Base-by-base conservation (phyloP, 1,284 basidiomycete species). In the Naganishia sp. region DNA sequence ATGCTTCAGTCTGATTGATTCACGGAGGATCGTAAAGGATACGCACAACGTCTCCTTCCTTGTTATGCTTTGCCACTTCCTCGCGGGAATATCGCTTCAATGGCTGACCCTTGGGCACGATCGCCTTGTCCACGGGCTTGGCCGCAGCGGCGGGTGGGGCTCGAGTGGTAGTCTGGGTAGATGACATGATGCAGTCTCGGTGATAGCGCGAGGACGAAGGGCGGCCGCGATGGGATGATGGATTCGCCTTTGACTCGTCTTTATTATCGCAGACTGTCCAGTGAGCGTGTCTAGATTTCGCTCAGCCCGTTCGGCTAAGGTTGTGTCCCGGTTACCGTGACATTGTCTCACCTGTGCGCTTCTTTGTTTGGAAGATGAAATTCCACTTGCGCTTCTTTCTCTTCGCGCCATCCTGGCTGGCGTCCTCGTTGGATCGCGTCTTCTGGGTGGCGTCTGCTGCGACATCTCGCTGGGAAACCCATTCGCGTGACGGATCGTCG, bases 1-100 rank as follows among this genome's bases (percentile, higher is more conserved):
- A 33, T 10, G 46, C 21, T 31, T 25, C 43, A 31, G 64, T 13
- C 3, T 5, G 21, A 36, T 15, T 18, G 13, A 42, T 11, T 21
- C 18, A 39, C 16, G 25, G n/a, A 36, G 16, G 16, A 15, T 23
- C 6, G 16, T 53, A 23, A 55, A 43, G 9, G 23, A 42, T 15
- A 57, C 64, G 53, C 23, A 66, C 65, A 70, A 92, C 77, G 77
- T 90, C 86, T 42, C 86, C 88, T 70, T 85, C 83, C 75, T 85
- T 87, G 82, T 89, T 88, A 79, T 92, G 90, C 89, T 81, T 77
- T 36, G 79, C 79, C 48, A 82, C 81, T 71, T 82, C 81, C 16
- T 79, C 79, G 50, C 69, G 72, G 1, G 77, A 74, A 69, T 78
- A 74, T 11, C 73, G 69, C 72, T 80, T 80, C 70, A 81, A 71